Percentiles rank a stretch among this genome's conserved stretches.
Evolutionary conservation across 169 alveolate genomes (phyloP).

Genomic region (Cryptosporidium ryanae): DNA sequence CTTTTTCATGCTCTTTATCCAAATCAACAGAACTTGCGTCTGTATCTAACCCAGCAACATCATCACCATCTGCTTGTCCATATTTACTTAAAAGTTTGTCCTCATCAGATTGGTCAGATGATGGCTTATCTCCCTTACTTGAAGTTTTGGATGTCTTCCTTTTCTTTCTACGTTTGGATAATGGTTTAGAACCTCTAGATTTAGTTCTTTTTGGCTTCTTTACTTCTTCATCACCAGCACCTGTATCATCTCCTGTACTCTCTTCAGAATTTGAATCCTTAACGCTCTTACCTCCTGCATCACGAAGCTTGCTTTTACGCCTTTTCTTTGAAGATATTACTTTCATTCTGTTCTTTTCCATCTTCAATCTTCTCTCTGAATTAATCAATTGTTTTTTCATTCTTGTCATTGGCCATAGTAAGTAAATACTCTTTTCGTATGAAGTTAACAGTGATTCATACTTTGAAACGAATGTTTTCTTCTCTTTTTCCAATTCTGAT

Average conservation of each 20-base stretch:
- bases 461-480: not conserved
- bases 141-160: not conserved
- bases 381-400: not conserved
- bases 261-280: not conserved
- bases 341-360: constrained; percentile 41
- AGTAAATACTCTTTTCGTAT: not conserved
- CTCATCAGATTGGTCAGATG: not conserved
- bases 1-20: constrained; percentile 4
- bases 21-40: constrained; percentile 30
- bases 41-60: constrained; percentile 9
- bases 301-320: constrained; percentile 3
- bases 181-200: no score
- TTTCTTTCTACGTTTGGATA: not conserved
- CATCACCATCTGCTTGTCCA: constrained; percentile 43
- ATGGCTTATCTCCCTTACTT: no score
- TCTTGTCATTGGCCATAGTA: constrained; percentile 38
- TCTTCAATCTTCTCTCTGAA: constrained; percentile 27
- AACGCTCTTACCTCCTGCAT: not conserved
- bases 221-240: not conserved
- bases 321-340: constrained; percentile 13
- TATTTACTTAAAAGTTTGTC: constrained; percentile 7
- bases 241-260: not conserved
- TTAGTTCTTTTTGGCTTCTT: not conserved
- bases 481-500: not conserved
- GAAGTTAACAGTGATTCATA: not conserved